Evolutionary conservation across 768 basidiomycete genomes (phyloP).

Genomic region (Phallus indusiatus): DNA sequence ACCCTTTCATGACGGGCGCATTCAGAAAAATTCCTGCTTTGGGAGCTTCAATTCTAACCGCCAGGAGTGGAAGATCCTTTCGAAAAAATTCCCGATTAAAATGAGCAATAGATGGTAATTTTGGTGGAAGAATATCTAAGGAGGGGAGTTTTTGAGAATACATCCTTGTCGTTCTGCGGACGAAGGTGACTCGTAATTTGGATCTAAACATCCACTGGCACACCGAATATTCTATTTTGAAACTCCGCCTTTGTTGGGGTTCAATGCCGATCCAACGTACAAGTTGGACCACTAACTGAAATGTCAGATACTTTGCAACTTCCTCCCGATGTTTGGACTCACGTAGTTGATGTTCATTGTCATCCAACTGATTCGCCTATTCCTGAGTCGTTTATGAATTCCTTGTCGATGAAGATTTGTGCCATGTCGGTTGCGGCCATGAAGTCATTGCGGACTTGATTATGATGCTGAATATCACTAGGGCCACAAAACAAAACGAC

Average conservation of each 20-base stretch:
- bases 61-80: slow-evolving; percentile 58
- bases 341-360: slow-evolving; percentile 83
- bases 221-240: neutral
- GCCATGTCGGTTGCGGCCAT: slow-evolving; percentile 45
- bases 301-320: neutral
- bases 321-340: slow-evolving; percentile 35
- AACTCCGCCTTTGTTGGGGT: neutral
- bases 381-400: slow-evolving; percentile 58
- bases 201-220: slow-evolving; percentile 3
- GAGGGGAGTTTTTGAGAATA: neutral
- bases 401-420: slow-evolving; percentile 58
- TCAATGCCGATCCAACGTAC: too few relatives aligned
- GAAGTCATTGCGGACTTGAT: neutral
- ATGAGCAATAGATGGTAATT: slow-evolving; percentile 30
- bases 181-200: slow-evolving; percentile 2
- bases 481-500: slow-evolving; percentile 49
- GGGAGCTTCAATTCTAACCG: slow-evolving; percentile 48
- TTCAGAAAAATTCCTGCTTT: slow-evolving; percentile 49
- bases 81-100: slow-evolving; percentile 61
- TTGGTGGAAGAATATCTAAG: slow-evolving; percentile 28
- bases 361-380: slow-evolving; percentile 83
- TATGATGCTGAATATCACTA: neutral
- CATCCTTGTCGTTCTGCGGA: neutral
- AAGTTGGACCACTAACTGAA: neutral
- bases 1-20: slow-evolving; percentile 53